A percentile compares a stretch with the other conserved stretches of the same genome.
phyloP scores from a whole-genome alignment of 345 rosid genomes.

The Triadica sebifera region DNA sequence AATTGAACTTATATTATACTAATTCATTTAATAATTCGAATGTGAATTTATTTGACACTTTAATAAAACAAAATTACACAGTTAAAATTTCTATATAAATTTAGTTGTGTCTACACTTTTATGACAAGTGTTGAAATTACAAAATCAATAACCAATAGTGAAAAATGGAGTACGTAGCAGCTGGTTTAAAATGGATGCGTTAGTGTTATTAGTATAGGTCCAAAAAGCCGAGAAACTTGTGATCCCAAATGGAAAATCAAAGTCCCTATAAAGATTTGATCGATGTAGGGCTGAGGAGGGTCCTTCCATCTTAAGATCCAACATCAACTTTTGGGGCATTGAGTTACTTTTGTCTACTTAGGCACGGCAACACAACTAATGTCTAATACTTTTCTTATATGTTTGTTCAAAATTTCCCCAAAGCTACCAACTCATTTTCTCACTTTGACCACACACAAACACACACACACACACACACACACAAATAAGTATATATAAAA shows the following conservation, averaged over 20 bases:
- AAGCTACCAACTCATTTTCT: neutral
- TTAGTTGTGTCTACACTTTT: too few species aligned
- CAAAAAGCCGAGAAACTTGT: neutral
- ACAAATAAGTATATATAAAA: too few species aligned
- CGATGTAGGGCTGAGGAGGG: neutral
- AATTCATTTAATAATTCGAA: too few species aligned
- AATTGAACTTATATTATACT: too few species aligned
- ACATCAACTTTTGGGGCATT: slow-evolving; percentile 11
- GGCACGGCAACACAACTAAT: neutral
- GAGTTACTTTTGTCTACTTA: slow-evolving; percentile 5
- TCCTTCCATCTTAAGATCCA: slow-evolving; percentile 12
- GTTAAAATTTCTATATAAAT: too few species aligned
- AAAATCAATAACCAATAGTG: too few species aligned
- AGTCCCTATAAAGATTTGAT: slow-evolving; percentile 8
- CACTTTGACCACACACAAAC: neutral
- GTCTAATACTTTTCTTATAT: neutral
- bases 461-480: too few species aligned
- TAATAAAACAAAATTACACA: too few species aligned
- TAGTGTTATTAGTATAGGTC: neutral
- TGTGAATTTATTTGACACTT: too few species aligned
- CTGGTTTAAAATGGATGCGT: too few species aligned
- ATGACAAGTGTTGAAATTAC: too few species aligned
- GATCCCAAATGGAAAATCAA: neutral
- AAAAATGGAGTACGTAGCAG: too few species aligned
- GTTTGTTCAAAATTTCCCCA: slow-evolving; percentile 1